phyloP scores from a whole-genome alignment of 805 yeast species.

The Diddensiella caesifluorescens region DNA sequence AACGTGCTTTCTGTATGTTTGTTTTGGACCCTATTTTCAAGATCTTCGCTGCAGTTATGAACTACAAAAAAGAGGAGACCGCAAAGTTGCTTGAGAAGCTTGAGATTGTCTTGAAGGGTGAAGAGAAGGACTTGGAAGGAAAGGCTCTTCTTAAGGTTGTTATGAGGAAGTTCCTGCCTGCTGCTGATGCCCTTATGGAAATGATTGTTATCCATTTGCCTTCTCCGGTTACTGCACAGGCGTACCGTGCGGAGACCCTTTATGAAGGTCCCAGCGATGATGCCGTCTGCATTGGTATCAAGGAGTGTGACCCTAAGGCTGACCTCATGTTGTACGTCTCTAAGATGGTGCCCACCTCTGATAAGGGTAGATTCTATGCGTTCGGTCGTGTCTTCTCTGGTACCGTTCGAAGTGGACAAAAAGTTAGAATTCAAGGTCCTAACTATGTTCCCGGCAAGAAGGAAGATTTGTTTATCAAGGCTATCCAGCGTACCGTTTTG shows the following conservation, averaged over 20 bases:
- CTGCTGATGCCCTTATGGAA: conserved; percentile 98
- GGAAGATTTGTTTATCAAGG: conserved; percentile 94
- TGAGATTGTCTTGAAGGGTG: conserved; percentile 89
- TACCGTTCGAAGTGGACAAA: conserved; percentile 98
- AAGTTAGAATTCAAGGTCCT: conserved; percentile 99
- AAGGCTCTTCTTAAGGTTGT: conserved; percentile 97
- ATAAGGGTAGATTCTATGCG: conserved; percentile 99
- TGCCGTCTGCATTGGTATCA: conserved; percentile 83
- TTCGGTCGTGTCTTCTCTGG: conserved; percentile 99
- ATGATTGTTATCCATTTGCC: conserved; percentile 98
- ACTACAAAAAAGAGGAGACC: conserved; percentile 97
- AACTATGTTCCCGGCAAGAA: conserved; percentile 98
- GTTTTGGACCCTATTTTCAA: conserved; percentile 98
- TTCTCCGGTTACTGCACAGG: conserved; percentile 99
- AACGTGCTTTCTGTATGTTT: conserved; percentile 99
- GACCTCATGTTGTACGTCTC: conserved; percentile 99
- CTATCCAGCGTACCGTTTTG: conserved; percentile 97
- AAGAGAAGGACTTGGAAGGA: conserved; percentile 98
- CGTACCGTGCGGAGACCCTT: conserved; percentile 97
- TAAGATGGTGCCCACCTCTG: conserved; percentile 99
- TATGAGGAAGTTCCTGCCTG: conserved; percentile 99
- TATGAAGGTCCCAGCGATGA: conserved; percentile 97
- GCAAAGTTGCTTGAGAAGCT: conserved; percentile 88
- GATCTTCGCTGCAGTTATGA: conserved; percentile 94
- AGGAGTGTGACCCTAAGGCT: conserved; percentile 97